Base-by-base conservation (phyloP, 2,329 filamentous ascomycete genomes). In the Cladosporium velox region DNA sequence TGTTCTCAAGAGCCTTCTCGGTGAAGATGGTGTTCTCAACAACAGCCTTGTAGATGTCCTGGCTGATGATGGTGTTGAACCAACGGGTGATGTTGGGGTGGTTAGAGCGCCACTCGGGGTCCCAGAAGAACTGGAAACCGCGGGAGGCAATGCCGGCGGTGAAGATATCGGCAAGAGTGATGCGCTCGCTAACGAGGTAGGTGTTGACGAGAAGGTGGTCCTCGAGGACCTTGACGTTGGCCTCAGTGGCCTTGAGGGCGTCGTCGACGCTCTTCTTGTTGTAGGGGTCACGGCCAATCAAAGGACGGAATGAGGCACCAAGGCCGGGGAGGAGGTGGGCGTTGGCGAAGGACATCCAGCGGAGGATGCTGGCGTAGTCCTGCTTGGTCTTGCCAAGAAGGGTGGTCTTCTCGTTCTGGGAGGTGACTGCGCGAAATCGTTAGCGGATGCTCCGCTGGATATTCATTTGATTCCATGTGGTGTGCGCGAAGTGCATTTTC, bases 371-470 rank as follows among this genome's bases (percentile, higher is more conserved):
- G 76, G 95, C 95, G 83, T 98, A 93, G 89, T 99, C 95, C 87
- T 99, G 94, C 91, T 99, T 99, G 85, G 93, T 99, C 90, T 98
- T 98, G 79, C 95, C 95, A 76, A 99, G 89, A 73, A 99, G 93
- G 74, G 93, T 96, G 76, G 95, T 99, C 91, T 98, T 98, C 90
- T 98, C 95, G 82, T 99, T 99, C 86, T 99, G 95, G 75, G 95
- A 98, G 77, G 95, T 93, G 80, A 99, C 95, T 98, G 78, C 65
- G 74, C 72, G 77, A 67, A 47, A 55, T 49, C 35, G 61, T 64
- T 57, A 64, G 61, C 61, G 35, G 44, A 18, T 64, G 51, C 30
- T 52, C 34, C 51, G 51, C 61, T 11, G 21, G 49, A 15, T 38
- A 59, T 35, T 51, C 41, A 15, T 38, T 51, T 44, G 38, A 41